Evolutionary conservation across 2,329 filamentous ascomycete species (phyloP).

Genomic region (Colletotrichum caudatum): DNA sequence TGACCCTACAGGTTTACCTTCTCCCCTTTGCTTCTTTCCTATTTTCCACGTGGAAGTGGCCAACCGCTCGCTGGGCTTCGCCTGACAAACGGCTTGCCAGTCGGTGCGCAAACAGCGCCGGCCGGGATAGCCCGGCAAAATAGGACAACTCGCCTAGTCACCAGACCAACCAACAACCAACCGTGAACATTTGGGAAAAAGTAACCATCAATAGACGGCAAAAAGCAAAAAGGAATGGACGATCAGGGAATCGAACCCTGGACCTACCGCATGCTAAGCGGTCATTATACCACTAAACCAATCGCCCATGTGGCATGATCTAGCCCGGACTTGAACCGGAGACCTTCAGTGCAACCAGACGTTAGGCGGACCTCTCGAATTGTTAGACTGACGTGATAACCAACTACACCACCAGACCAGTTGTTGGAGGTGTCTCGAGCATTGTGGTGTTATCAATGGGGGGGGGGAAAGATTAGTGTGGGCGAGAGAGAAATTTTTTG

Average conservation of each 20-base stretch:
- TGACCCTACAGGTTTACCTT: not conserved
- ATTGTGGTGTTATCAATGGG: not conserved
- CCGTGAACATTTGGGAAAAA: not conserved
- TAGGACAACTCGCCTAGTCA: not conserved
- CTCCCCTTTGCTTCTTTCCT: no score
- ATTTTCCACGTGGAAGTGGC: not conserved
- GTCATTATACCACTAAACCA: constrained; percentile 42
- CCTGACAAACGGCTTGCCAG: not conserved
- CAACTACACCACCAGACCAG: constrained; percentile 56
- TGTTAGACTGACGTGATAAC: constrained; percentile 64
- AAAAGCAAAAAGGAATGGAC: constrained; percentile 16
- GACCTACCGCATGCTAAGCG: constrained; percentile 41
- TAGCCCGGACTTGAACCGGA: constrained; percentile 42
- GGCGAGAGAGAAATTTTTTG: constrained; percentile 6
- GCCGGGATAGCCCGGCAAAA: not conserved
- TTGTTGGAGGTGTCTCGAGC: constrained; percentile 16
- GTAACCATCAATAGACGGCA: not conserved
- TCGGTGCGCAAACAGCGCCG: not conserved
- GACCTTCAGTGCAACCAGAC: constrained; percentile 42
- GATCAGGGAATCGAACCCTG: constrained; percentile 41
- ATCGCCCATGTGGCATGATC: constrained; percentile 24
- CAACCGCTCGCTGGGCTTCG: not conserved
- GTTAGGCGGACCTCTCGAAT: no score
- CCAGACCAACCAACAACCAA: not conserved
- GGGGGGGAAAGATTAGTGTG: not conserved